Conservation (phyloP, 106 monocot species). For the Alisma plantagoaquatica region DNA sequence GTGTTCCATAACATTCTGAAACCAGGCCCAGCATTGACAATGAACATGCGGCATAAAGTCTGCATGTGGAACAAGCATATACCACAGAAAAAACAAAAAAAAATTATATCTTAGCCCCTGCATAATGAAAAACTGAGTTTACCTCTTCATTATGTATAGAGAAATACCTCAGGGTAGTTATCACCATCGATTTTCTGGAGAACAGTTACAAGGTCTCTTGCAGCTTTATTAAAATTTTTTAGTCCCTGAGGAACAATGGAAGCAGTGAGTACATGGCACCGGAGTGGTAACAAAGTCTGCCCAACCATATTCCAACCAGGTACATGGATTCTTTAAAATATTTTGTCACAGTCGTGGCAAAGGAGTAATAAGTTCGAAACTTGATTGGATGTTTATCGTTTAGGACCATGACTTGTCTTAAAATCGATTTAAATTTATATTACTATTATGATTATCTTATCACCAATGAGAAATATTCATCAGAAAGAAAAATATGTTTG, state of each 20-base stretch:
- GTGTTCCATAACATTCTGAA: conserved; percentile 29
- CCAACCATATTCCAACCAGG: no score
- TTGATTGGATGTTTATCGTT: no score
- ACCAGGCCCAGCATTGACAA: conserved; percentile 29
- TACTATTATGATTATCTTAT: no score
- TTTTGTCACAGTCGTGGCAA: no score
- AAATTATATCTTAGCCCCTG: background rate
- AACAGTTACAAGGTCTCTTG: conserved; percentile 15
- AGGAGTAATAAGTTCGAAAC: no score
- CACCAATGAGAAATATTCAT: no score
- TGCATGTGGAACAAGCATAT: no score
- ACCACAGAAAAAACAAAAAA: background rate
- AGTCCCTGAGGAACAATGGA: conserved; percentile 2
- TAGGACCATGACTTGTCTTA: no score
- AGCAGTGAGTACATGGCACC: no score
- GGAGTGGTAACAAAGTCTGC: no score
- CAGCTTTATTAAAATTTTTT: conserved; percentile 21
- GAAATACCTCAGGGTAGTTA: conserved; percentile 25
- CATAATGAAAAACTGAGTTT: background rate
- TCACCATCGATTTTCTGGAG: conserved; percentile 28
- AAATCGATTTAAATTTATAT: no score
- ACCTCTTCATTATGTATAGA: background rate
- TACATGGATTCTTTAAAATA: no score
- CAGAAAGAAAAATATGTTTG: background rate
- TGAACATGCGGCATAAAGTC: conserved; percentile 26